Base-by-base conservation (phyloP, 2,329 filamentous ascomycete genomes). In the Coniochaeta prunicola region DNA sequence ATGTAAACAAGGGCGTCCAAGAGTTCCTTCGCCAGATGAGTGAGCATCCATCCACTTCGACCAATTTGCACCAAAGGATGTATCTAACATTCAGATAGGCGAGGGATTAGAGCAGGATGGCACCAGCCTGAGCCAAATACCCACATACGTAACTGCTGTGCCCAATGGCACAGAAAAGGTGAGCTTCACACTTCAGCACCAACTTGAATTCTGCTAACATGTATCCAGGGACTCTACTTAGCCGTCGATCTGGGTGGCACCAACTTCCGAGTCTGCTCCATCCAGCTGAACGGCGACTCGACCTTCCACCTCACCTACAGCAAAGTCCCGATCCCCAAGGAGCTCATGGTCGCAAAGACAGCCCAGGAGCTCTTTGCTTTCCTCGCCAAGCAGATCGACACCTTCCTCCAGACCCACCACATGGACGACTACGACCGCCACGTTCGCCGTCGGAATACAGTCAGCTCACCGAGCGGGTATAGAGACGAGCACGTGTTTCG, bases 131-230 rank as follows among this genome's bases (percentile, higher is more conserved):
- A 93, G 90, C 76, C 94, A 97, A 77, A 97, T 99, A 69, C 94
- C 94, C 8, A 96, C 92, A 45, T 99, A 96, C 74, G 93, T 99
- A 65, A 97, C 94, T 1, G 88, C 86, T 36, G 92, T 97, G 30
- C 94, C 94, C 70, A 94, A 97, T 82, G 94, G 94, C 67, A 97
- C 92, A 3, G 94, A 99, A 77, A 96, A 97, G 87, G 92, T 93
- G 77, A 59, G 64, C 33, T 28, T 34, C n/a, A 7, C 31, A 10
- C 58, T 26, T 26, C 24, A 10, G 21, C 28, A 36, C 28, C 34
- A 36, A 48, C 3, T 12, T 21, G 40, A 17, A 53, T 9, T 45
- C 38, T 13, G 59, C 57, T 59, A 26, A 62, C 57, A 53, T n/a
- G 19, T 21, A 30, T 21, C 30, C 67, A 96, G 91, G 94, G 94